A percentile compares a stretch with the other conserved stretches of the same genome.
Evolutionary conservation across 495 filamentous ascomycete species (phyloP).

Genomic region (Hypoxylon lenormandii): DNA sequence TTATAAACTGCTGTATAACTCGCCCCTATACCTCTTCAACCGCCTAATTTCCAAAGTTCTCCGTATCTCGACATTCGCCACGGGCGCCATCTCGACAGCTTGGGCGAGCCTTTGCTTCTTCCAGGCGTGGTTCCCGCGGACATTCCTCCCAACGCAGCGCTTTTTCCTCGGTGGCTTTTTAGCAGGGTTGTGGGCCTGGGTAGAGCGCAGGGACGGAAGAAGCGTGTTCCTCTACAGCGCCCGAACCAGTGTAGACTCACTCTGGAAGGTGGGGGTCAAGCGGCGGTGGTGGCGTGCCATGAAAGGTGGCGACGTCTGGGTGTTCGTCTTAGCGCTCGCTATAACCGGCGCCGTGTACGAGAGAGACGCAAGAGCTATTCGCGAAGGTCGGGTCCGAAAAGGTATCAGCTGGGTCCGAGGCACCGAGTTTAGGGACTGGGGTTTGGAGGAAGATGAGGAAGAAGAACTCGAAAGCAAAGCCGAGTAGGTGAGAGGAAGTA

Average conservation of each 20-base stretch:
- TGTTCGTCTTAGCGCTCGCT: slow-evolving; percentile 82
- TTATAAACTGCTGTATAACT: slow-evolving; percentile 71
- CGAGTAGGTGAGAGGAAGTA: slow-evolving; percentile 12
- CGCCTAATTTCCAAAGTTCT: slow-evolving; percentile 71
- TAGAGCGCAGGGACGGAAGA: slow-evolving; percentile 72
- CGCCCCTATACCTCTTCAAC: slow-evolving; percentile 74
- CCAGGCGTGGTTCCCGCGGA: slow-evolving; percentile 78
- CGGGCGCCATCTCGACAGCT: slow-evolving; percentile 78
- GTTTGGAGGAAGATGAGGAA: slow-evolving; percentile 54
- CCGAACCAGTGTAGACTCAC: slow-evolving; percentile 76
- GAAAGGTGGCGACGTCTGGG: slow-evolving; percentile 81
- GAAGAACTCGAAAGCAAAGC: slow-evolving; percentile 48
- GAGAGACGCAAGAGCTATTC: slow-evolving; percentile 72
- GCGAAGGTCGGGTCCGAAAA: slow-evolving; percentile 75
- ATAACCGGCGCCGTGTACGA: slow-evolving; percentile 84
- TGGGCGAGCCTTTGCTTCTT: slow-evolving; percentile 93
- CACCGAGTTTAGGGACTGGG: slow-evolving; percentile 62
- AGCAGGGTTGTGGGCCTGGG: slow-evolving; percentile 82
- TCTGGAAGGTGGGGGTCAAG: slow-evolving; percentile 94
- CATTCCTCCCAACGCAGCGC: slow-evolving; percentile 79
- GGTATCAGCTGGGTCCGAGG: slow-evolving; percentile 80
- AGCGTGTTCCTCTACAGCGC: slow-evolving; percentile 77
- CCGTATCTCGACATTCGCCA: slow-evolving; percentile 77
- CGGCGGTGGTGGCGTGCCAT: slow-evolving; percentile 82
- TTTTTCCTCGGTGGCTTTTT: slow-evolving; percentile 89